Evolutionary conservation across 2,329 filamentous ascomycete species (phyloP), one percentile per base, ranked within the genome.

Genomic region (Alternaria sp.): DNA sequence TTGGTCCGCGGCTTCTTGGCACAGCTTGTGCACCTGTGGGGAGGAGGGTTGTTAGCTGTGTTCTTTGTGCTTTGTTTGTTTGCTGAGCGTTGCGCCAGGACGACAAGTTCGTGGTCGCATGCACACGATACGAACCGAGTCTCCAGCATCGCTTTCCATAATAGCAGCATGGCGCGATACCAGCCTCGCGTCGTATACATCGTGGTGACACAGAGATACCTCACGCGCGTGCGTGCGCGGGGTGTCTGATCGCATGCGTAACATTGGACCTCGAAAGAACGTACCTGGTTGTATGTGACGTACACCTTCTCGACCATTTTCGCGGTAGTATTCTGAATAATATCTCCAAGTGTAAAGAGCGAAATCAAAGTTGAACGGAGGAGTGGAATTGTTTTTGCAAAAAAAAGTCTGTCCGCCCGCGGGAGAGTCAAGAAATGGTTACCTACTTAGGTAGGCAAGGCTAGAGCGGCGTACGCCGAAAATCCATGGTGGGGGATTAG

Each of bases 1-100:
- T 74, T 86, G 85, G 68, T 89, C 86, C 43, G 94, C 96, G 17
- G 93, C 89, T 78, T 91, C 86, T 83, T 97, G 92, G 86, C 96
- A 99, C 79, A 98, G 89, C 83, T 97, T 97, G 89, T 99, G 96
- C 77, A 99, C 91, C 94, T 98, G 76, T 69, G 47, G 3, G 46
- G 32, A 25, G 23, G 52, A 5, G 26, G 32, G 51, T 36, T 30
- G 65, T 71, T 52, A 70, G 67, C 59, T 8, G 19, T 23, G 19
- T 44, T 50, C 32, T 49, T 7, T 12, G 17, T n/a, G 12, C 17
- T 50, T 49, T 51, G 26, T 19, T 36, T 21, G 21, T 23, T 23
- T 21, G 21, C 40, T n/a, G 3, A 3, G 21, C 6, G 21, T 43
- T 47, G 49, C 30, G 49, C 30, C n/a, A n/a, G n/a, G n/a, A n/a